Evolutionary conservation across 345 rosid species (phyloP).

Genomic region (Passiflora organensis): DNA sequence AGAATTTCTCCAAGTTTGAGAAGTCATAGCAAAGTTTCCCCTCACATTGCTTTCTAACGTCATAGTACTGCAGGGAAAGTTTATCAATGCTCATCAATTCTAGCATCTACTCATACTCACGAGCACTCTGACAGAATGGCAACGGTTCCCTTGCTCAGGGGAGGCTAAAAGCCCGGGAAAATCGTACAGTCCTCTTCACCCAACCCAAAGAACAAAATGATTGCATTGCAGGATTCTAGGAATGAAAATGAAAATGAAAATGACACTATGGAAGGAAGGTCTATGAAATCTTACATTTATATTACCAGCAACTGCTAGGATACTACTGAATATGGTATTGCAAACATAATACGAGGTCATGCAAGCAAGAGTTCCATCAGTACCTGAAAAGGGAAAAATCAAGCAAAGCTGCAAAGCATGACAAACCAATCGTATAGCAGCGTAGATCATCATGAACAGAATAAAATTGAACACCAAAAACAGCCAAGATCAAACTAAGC

Average conservation of each 20-base stretch:
- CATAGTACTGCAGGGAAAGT: constrained; percentile 68
- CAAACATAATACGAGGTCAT: constrained; percentile 91
- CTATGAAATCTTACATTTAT: constrained; percentile 58
- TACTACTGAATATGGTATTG: constrained; percentile 69
- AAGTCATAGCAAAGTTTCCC: constrained; percentile 95
- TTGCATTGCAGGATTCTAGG: no score
- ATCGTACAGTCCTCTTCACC: no score
- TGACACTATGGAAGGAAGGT: neutral
- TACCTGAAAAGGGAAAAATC: constrained; percentile 65
- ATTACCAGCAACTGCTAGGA: constrained; percentile 55
- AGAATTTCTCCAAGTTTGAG: constrained; percentile 94
- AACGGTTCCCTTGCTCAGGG: no score
- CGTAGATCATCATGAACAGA: no score
- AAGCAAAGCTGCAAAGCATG: no score
- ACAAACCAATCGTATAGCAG: no score
- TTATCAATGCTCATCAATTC: constrained; percentile 9
- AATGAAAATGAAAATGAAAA: neutral
- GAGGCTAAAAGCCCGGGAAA: no score
- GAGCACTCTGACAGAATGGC: no score
- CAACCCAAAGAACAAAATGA: no score
- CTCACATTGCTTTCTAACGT: constrained; percentile 80
- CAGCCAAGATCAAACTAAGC: no score
- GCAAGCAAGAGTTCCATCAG: constrained; percentile 90
- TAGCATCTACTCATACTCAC: no score
- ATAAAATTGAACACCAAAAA: neutral